Base-by-base conservation (phyloP, 208 protist genomes). In the Novymonas esmeraldas region DNA sequence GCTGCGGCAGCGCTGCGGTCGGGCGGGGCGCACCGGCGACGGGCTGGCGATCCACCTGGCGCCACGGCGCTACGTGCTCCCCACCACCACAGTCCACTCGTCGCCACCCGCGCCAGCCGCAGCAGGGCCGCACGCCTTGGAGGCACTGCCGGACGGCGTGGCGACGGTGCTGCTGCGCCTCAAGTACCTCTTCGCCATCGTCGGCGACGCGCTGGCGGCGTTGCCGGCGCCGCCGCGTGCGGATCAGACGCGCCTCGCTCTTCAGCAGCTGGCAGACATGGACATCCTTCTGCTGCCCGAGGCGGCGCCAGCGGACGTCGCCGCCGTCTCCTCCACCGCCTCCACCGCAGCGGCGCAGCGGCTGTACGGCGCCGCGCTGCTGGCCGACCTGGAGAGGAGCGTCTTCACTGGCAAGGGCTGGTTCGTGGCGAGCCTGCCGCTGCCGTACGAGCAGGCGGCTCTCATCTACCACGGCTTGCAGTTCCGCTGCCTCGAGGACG, bases 401-500 rank as follows among this genome's bases (percentile, higher is more conserved):
- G 33, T 9, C 10, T 61, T 94, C 22, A 90, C 75, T 0, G 57
- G 54, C 13, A 89, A 87, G 54, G 88, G 88, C 6, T 71, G 65
- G 28, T 65, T 94, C 26, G 68, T 92, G 2, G 82, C 85, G 3
- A 70, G 75, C 26, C 70, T 94, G 28, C 85, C 88, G 20, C 72
- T 94, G 33, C 85, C 84, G 22, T 60, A 82, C 48, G 78, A 89
- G 46, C 73, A 79, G 29, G 82, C 82, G 28, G 34, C 82, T 28
- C 68, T 95, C 28, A 49, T 95, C 41, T 90, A 89, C 42, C 68
- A 91, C 66, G 83, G 72, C 18, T 42, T 90, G 3, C 79, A 82
- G 55, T 92, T 95, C 70, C 50, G 62, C 52, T 90, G 82, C 55
- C 72, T 93, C 6, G 84, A 95, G 51, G 89, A 92, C n/a, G 85